Evolutionary conservation across 2,329 filamentous ascomycete genomes (phyloP).

Genomic region (Didymellaceae sp.): DNA sequence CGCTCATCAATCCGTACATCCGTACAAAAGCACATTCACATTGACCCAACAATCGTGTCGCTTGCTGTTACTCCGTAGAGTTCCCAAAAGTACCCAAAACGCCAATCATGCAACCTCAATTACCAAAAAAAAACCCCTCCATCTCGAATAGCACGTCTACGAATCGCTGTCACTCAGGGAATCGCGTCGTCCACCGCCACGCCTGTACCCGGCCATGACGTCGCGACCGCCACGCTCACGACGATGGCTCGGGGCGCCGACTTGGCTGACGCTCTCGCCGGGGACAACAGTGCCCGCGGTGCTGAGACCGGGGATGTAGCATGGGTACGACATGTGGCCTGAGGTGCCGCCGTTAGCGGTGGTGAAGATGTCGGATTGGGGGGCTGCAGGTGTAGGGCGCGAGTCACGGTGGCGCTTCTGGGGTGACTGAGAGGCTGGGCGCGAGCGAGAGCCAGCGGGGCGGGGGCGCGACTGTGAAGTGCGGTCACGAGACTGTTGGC

Average conservation of each 20-base stretch:
- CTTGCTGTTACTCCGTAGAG: constrained; percentile 1
- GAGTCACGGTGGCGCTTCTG: constrained; percentile 44
- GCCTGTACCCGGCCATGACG: constrained; percentile 52
- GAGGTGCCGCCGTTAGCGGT: constrained; percentile 50
- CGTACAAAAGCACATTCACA: background rate
- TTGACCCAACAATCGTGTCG: background rate
- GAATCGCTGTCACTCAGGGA: constrained; percentile 62
- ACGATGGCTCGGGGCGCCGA: constrained; percentile 41
- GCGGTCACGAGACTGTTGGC: constrained; percentile 29
- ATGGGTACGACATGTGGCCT: constrained; percentile 63
- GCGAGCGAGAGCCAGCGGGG: constrained; percentile 31
- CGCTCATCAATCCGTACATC: constrained; percentile 1
- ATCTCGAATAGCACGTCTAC: too few relatives aligned
- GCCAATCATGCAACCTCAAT: constrained; percentile 10
- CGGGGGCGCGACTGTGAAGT: constrained; percentile 25
- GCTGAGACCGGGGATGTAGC: constrained; percentile 62
- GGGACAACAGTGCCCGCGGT: constrained; percentile 43
- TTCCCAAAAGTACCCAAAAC: constrained; percentile 1
- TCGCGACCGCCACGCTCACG: constrained; percentile 40
- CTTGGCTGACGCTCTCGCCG: constrained; percentile 50
- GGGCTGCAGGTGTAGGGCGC: constrained; percentile 27
- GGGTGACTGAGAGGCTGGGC: constrained; percentile 42
- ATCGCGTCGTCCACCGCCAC: constrained; percentile 56
- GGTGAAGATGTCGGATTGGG: constrained; percentile 45
- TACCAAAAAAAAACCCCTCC: background rate